Evolutionary conservation across 1,284 basidiomycete genomes (phyloP), one percentile per base, ranked within the genome.

Genomic region (Mycosarcoma maydis): DNA sequence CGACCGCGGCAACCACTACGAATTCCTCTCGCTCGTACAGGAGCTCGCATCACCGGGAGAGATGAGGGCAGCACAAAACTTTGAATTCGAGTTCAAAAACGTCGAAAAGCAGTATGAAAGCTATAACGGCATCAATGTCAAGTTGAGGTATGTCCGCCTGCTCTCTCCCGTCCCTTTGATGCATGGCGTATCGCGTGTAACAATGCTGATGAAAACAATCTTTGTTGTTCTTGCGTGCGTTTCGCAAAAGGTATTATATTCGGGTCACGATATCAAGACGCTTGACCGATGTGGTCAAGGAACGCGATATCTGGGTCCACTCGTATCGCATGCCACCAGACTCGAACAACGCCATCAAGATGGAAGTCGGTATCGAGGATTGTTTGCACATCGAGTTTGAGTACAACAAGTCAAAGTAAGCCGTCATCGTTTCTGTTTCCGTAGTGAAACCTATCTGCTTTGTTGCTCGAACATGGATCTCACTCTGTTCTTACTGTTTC

Each of bases 311-410:
- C 27, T 98, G 94, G 94, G 96, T 98, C 2, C 95, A 98, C 82
- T 95, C 92, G 10, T 98, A 92, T 85, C 90, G 94, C 34, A 96
- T 97, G 92, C 95, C 95, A 3, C 94, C 95, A 53, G 96, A 98
- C 82, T 91, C 88, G 74, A 98, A 96, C 84, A 95, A 94, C 81
- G 90, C 92, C 29, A 97, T 98, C 85, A 98, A 96, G 86, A 98
- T 98, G 96, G 95, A 98, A 83, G 96, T 98, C 32, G 95, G 95
- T 16, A 98, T 98, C 66, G 95, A 98, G 82, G 95, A 98, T 81
- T 98, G 95, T 83, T 84, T 98, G 73, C 95, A 98, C 82, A 98
- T 98, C 78, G 95, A 98, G 83, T 98, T 98, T 77, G 95, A 98
- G 84, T 98, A 98, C 85, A 98, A 98, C 86, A 98, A 98, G 83